Evolutionary conservation across 192 early-diverging fungal species (phyloP).

Genomic region (Polychytrium aggregatum): DNA sequence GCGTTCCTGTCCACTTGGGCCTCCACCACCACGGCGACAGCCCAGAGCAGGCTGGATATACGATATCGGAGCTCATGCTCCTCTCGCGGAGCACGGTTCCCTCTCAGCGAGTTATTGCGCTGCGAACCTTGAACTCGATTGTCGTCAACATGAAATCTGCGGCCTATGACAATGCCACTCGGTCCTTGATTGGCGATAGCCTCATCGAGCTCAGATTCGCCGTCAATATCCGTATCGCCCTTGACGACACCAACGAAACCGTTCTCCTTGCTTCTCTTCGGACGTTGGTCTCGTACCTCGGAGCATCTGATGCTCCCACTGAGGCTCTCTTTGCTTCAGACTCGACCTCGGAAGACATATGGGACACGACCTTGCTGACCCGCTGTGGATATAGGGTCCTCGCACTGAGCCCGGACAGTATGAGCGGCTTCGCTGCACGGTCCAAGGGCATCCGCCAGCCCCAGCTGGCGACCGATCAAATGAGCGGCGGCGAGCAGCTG

Average conservation of each 20-base stretch:
- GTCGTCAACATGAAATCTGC: constrained; percentile 15
- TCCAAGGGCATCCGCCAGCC: constrained; percentile 8
- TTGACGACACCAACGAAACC: constrained; percentile 55
- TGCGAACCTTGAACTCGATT: constrained; percentile 43
- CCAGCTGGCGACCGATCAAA: too few relatives aligned
- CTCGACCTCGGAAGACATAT: constrained; percentile 16
- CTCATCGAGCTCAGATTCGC: constrained; percentile 30
- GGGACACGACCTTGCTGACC: constrained; percentile 25
- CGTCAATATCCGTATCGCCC: constrained; percentile 46
- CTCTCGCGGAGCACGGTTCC: constrained; percentile 71
- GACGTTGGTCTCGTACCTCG: constrained; percentile 25
- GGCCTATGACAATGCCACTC: constrained; percentile 7
- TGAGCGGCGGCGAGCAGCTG: too few relatives aligned
- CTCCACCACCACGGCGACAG: constrained; percentile 86
- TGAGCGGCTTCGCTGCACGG: constrained; percentile 17
- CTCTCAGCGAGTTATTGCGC: constrained; percentile 59
- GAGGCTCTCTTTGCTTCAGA: too few relatives aligned
- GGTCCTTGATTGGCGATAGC: constrained; percentile 1
- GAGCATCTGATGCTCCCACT: neutral
- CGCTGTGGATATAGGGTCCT: constrained; percentile 20
- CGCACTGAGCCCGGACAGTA: constrained; percentile 5
- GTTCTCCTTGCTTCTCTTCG: constrained; percentile 40
- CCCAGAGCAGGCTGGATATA: constrained; percentile 78
- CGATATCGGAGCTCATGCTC: constrained; percentile 67
- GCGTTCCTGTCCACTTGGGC: constrained; percentile 44